phyloP scores from a whole-genome alignment of 345 rosid species.

The Lepidium africanum region DNA sequence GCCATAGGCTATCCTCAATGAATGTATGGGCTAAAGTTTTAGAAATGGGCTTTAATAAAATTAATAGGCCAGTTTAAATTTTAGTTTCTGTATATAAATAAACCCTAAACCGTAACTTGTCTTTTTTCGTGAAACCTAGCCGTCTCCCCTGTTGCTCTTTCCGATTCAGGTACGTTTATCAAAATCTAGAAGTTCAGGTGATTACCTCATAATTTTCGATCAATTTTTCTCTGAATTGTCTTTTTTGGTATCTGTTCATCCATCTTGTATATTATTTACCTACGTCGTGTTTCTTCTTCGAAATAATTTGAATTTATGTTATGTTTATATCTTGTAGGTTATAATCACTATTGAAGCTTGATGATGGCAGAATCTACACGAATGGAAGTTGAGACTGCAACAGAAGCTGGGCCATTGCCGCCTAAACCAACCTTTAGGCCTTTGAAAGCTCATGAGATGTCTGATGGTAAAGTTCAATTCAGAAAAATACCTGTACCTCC shows the following conservation, averaged over 20 bases:
- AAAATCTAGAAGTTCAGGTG: too few relatives aligned
- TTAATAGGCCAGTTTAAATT: neutral
- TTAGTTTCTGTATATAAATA: too few relatives aligned
- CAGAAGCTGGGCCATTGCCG: slow-evolving; percentile 29
- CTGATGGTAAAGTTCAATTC: slow-evolving; percentile 67
- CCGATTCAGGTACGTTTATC: neutral
- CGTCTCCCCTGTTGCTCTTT: too few relatives aligned
- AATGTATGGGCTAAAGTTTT: neutral
- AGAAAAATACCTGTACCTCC: slow-evolving; percentile 71
- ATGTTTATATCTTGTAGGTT: neutral
- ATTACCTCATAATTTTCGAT: neutral
- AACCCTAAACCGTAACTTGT: too few relatives aligned
- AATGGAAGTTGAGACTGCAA: slow-evolving; percentile 47
- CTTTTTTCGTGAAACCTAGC: too few relatives aligned
- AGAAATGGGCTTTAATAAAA: neutral
- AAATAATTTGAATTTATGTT: too few relatives aligned
- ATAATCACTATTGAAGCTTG: neutral
- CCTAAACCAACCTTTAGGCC: slow-evolving; percentile 62
- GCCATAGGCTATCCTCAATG: neutral
- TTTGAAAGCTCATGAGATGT: slow-evolving; percentile 80
- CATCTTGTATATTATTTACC: neutral
- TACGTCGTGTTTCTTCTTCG: neutral
- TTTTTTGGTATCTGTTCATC: neutral
- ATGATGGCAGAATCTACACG: slow-evolving; percentile 19
- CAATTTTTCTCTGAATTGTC: neutral